Evolutionary conservation across 805 yeast species (phyloP).

Genomic region (Kodamaea hsintzibuensis): DNA sequence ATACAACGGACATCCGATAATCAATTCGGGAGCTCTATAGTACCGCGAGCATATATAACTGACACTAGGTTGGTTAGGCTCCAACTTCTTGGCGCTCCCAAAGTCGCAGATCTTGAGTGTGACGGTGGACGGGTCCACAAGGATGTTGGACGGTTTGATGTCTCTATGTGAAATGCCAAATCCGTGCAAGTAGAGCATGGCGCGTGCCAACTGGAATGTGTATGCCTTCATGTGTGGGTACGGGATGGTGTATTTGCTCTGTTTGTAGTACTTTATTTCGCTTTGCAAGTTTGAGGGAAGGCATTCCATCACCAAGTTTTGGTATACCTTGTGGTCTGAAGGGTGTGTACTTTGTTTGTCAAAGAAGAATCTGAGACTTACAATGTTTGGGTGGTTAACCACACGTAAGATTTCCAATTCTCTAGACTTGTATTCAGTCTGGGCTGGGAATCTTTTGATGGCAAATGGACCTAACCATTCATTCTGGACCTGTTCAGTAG

Average conservation of each 20-base stretch:
- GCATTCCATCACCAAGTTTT: conserved; percentile 85
- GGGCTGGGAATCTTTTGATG: conserved; percentile 82
- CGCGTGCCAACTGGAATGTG: conserved; percentile 77
- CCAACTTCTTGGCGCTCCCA: conserved; percentile 81
- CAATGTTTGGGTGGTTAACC: conserved; percentile 80
- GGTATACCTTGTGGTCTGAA: conserved; percentile 64
- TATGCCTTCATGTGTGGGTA: conserved; percentile 75
- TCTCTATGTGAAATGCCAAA: conserved; percentile 82
- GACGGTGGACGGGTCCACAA: conserved; percentile 70
- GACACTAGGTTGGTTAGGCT: conserved; percentile 81
- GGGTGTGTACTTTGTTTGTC: conserved; percentile 58
- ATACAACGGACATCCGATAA: conserved; percentile 86
- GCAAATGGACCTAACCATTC: conserved; percentile 81
- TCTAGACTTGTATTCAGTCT: conserved; percentile 81
- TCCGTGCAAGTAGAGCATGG: conserved; percentile 80
- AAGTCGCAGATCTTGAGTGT: conserved; percentile 78
- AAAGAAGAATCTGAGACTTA: conserved; percentile 66
- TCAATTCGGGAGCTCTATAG: conserved; percentile 94
- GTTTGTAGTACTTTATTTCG: conserved; percentile 71
- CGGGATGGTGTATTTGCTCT: conserved; percentile 61
- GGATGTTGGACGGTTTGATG: conserved; percentile 78
- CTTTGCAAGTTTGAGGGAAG: conserved; percentile 76
- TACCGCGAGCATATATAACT: conserved; percentile 95
- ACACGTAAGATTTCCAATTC: conserved; percentile 75
- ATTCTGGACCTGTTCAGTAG: not conserved